Percentiles rank a stretch among this genome's conserved stretches.
phyloP scores from a whole-genome alignment of 371 early-diverging fungal species.

The Lichtheimia hyalospora region DNA sequence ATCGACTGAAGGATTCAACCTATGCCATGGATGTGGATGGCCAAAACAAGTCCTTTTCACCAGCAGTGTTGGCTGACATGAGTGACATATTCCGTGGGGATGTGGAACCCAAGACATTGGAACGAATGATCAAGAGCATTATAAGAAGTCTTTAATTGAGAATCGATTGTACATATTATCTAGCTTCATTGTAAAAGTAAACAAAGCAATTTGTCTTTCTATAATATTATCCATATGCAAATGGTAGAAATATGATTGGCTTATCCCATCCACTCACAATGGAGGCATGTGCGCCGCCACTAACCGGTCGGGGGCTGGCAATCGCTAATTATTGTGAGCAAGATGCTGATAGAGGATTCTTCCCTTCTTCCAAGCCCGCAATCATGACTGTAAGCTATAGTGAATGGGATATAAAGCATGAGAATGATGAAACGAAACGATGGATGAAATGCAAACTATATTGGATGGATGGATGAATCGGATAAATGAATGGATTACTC shows the following conservation, averaged over 20 bases:
- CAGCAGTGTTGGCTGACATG: constrained; percentile 5
- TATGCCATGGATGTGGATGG: constrained; percentile 20
- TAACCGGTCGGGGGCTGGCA: background rate
- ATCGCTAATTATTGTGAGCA: background rate
- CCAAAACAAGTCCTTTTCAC: background rate
- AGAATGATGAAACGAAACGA: constrained; percentile 17
- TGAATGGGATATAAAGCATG: constrained; percentile 7
- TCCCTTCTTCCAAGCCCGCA: constrained; percentile 39
- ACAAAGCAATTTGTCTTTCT: background rate
- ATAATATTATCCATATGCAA: background rate
- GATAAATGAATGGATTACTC: background rate
- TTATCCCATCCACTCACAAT: background rate
- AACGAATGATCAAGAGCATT: background rate
- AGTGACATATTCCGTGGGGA: background rate
- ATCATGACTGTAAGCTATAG: constrained; percentile 38
- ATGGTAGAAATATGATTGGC: background rate
- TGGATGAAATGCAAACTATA: constrained; percentile 26
- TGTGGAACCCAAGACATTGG: background rate
- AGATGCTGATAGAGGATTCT: constrained; percentile 6
- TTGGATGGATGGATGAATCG: constrained; percentile 15
- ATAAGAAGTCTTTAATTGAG: too few relatives aligned
- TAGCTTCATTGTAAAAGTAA: background rate
- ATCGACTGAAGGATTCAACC: constrained; percentile 41
- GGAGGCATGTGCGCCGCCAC: background rate
- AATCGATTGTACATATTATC: too few relatives aligned